Evolutionary conservation across 306 rosid genomes (phyloP).

Genomic region (Castanea crenata): DNA sequence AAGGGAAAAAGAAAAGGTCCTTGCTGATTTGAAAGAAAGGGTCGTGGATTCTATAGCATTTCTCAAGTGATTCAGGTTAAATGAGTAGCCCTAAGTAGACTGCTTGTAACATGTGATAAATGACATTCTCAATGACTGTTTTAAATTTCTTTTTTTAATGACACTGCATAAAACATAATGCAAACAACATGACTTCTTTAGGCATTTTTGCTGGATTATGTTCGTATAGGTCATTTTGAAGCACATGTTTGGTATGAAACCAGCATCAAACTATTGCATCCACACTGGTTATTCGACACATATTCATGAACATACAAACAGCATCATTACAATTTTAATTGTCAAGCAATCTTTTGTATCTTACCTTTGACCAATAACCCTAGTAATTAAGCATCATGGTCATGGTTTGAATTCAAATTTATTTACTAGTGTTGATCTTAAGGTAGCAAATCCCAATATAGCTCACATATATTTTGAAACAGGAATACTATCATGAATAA

Average conservation of each 20-base stretch:
- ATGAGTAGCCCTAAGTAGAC: background rate
- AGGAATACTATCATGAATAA: background rate
- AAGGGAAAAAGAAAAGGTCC: background rate
- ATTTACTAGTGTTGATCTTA: background rate
- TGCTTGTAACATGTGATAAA: constrained; percentile 1
- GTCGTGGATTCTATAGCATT: background rate
- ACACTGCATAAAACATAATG: too few species aligned
- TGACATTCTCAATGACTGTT: background rate
- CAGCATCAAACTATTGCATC: background rate
- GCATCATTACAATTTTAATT: background rate
- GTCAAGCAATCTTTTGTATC: background rate
- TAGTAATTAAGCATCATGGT: background rate
- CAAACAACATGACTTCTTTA: too few species aligned
- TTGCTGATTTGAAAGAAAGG: background rate
- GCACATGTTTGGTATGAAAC: background rate
- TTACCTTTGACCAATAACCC: background rate
- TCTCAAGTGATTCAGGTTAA: background rate
- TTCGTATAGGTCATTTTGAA: background rate
- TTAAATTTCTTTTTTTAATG: too few species aligned
- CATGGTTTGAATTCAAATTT: background rate
- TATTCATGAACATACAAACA: background rate
- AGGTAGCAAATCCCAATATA: background rate
- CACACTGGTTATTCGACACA: background rate
- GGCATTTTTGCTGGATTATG: background rate
- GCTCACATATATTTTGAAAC: too few species aligned